Conservation (phyloP, 2,329 filamentous ascomycete species). For the Magnaporthiopsis rhizophila region DNA sequence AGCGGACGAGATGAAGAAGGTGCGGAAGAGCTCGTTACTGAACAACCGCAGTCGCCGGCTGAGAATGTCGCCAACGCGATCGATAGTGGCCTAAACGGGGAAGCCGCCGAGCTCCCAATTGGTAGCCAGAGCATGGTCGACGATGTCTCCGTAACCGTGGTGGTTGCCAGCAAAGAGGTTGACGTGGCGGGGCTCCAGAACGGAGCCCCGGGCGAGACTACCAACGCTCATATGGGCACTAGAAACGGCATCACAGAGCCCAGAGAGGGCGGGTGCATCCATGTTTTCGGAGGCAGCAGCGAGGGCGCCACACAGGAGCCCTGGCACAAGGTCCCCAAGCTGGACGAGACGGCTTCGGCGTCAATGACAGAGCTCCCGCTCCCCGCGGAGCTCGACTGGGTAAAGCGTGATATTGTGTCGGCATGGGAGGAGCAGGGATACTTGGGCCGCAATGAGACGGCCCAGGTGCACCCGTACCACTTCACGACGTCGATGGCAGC, state of each 20-base stretch:
- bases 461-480: conserved; percentile 86
- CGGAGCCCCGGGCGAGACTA: neutral
- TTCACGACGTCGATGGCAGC: conserved; percentile 82
- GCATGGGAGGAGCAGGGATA: conserved; percentile 76
- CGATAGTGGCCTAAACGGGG: neutral
- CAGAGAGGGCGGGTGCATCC: neutral
- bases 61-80: neutral
- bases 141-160: neutral
- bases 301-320: neutral
- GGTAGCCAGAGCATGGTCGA: neutral
- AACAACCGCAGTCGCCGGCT: too few species aligned
- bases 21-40: too few species aligned
- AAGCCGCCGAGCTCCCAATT: neutral
- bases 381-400: conserved; percentile 76
- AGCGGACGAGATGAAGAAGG: neutral
- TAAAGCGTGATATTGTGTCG: conserved; percentile 60
- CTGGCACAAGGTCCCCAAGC: conserved; percentile 57
- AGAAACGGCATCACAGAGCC: neutral
- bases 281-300: neutral
- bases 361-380: conserved; percentile 31
- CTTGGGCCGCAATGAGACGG: conserved; percentile 63
- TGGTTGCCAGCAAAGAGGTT: neutral
- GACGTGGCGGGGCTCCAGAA: neutral
- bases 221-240: neutral
- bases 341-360: conserved; percentile 38